These are phyloP conservation scores for Microsporum canis DNA, from an alignment of 2,329 filamentous ascomycete species.

Conservation along the genomic window DNA sequence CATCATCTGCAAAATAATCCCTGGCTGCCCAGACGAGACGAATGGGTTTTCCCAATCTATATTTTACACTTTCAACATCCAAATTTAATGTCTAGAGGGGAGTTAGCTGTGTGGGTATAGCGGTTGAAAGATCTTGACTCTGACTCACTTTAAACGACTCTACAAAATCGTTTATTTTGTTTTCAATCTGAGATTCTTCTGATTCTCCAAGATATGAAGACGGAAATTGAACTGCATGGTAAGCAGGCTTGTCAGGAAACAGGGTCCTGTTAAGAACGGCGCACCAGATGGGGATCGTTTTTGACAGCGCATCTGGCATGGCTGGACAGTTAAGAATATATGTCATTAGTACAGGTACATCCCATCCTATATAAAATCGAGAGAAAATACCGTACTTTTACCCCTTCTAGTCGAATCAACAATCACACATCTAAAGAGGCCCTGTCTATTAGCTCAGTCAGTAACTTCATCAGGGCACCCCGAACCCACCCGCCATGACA, in stretches of 20 bases:
- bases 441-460: background rate
- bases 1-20: conserved; percentile 37
- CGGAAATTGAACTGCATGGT: conserved; percentile 55
- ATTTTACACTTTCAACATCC: conserved; percentile 44
- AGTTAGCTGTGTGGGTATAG: background rate
- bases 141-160: conserved; percentile 34
- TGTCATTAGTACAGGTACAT: background rate
- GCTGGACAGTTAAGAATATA: conserved; percentile 31
- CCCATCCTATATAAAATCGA: background rate
- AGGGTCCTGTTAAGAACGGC: conserved; percentile 69
- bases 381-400: conserved; percentile 47
- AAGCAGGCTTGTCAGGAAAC: conserved; percentile 48
- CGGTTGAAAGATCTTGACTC: too few relatives aligned
- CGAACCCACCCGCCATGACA: conserved; percentile 50
- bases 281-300: conserved; percentile 91
- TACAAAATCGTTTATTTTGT: conserved; percentile 48
- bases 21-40: conserved; percentile 71
- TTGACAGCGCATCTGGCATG: conserved; percentile 89
- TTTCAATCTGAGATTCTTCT: conserved; percentile 67
- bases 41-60: conserved; percentile 57
- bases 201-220: conserved; percentile 60
- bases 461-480: background rate
- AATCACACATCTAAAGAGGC: conserved; percentile 48
- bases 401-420: conserved; percentile 88
- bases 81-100: conserved; percentile 47